A percentile compares a stretch with the other conserved stretches of the same genome.
These are phyloP conservation scores for Trebouxia sp. DNA, from an alignment of 139 green algal species.

Conservation along the genomic window DNA sequence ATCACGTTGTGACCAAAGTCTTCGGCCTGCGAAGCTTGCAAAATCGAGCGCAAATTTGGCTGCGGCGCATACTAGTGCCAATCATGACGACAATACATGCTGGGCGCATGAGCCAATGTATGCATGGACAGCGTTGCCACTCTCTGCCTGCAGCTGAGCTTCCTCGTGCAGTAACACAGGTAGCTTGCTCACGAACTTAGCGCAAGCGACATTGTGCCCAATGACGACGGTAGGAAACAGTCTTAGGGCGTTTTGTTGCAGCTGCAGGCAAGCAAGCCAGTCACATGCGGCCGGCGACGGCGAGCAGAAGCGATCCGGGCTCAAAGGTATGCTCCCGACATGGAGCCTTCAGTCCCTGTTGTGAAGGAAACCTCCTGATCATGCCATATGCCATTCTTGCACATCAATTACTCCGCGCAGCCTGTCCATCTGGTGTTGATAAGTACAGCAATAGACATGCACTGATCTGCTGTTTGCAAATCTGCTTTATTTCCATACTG, in stretches of 20 bases:
- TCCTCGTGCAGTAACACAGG: neutral
- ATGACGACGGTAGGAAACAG: too few relatives aligned
- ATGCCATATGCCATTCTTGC: too few relatives aligned
- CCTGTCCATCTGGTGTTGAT: neutral
- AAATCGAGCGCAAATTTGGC: neutral
- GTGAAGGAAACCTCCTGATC: neutral
- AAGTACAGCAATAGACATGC: neutral
- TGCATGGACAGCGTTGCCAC: neutral
- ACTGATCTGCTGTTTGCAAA: neutral
- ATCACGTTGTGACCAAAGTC: neutral
- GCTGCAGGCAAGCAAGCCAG: neutral
- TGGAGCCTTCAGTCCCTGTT: neutral
- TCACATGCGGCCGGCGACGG: neutral
- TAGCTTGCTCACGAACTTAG: too few relatives aligned
- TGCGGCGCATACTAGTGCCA: neutral
- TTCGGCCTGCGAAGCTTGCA: neutral
- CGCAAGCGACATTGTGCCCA: too few relatives aligned
- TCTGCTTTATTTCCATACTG: neutral
- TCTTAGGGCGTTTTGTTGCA: too few relatives aligned
- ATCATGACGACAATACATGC: neutral
- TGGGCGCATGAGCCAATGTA: neutral
- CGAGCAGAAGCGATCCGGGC: constrained; percentile 4
- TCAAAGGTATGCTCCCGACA: neutral
- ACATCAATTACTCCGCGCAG: too few relatives aligned
- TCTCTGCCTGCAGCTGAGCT: neutral